These are phyloP conservation scores for Quillaja saponaria DNA, from an alignment of 306 rosid genomes.

Conservation along the genomic window DNA sequence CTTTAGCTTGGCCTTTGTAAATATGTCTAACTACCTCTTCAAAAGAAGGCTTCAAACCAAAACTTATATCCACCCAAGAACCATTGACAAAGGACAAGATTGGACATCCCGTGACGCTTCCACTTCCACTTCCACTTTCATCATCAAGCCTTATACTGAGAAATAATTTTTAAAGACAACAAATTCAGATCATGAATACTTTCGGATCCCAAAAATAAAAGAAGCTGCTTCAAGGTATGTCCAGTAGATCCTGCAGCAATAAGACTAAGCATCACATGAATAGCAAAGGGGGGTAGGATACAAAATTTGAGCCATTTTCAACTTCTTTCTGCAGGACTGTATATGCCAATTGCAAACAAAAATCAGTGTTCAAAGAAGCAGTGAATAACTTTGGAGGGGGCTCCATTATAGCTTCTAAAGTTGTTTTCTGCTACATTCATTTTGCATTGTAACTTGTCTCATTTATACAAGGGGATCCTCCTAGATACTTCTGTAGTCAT, in stretches of 20 bases:
- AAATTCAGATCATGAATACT: not conserved
- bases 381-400: not conserved
- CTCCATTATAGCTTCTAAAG: not conserved
- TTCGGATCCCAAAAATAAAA: slow-evolving; percentile 6
- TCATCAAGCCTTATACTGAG: not conserved
- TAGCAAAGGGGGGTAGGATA: slow-evolving; percentile 11
- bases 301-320: slow-evolving; percentile 22
- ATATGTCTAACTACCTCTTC: not conserved
- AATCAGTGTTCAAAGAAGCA: slow-evolving; percentile 3
- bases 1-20: slow-evolving; percentile 8
- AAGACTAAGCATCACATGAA: slow-evolving; percentile 1
- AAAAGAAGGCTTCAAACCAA: slow-evolving; percentile 2
- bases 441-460: not conserved
- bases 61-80: not conserved
- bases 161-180: not conserved
- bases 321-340: not conserved
- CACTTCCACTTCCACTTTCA: not conserved
- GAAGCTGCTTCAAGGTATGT: slow-evolving; percentile 8
- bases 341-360: slow-evolving; percentile 9
- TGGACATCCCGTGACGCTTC: not conserved
- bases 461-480: not conserved
- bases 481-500: too few relatives aligned
- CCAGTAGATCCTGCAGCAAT: slow-evolving; percentile 13
- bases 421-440: not conserved
- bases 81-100: slow-evolving; percentile 11